These are phyloP conservation scores for Botrytis tulipae DNA, from an alignment of 2,329 filamentous ascomycete genomes.

Conservation along the genomic window DNA sequence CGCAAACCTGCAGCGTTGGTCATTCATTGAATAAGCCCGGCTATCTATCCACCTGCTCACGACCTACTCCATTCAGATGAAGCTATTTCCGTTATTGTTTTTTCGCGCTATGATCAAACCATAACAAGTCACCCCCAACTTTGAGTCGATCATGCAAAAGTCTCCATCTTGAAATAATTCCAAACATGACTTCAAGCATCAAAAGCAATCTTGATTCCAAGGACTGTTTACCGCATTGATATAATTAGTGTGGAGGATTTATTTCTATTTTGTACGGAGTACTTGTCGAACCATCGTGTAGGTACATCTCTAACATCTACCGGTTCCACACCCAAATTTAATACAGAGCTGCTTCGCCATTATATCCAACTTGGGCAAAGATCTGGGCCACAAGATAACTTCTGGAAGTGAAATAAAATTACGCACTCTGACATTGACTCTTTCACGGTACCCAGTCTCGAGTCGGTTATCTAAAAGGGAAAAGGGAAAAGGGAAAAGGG, in stretches of 20 bases:
- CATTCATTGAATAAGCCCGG: not conserved
- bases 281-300: not conserved
- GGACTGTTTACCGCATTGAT: not conserved
- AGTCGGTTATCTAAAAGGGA: not conserved
- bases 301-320: not conserved
- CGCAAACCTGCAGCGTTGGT: not conserved
- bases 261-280: not conserved
- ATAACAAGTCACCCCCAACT: not conserved
- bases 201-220: not conserved
- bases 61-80: not conserved
- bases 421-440: not conserved
- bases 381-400: not conserved
- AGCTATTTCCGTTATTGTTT: not conserved
- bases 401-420: constrained; percentile 2
- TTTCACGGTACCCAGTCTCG: not conserved
- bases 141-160: not conserved
- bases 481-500: too few species aligned
- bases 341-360: not conserved
- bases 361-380: not conserved
- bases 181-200: not conserved
- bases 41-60: not conserved
- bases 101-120: not conserved
- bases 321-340: not conserved
- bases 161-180: not conserved
- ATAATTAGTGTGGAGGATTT: not conserved